Evolutionary conservation across 345 rosid genomes (phyloP), one percentile per base, ranked within the genome.

Genomic region (Pistacia atlantica): DNA sequence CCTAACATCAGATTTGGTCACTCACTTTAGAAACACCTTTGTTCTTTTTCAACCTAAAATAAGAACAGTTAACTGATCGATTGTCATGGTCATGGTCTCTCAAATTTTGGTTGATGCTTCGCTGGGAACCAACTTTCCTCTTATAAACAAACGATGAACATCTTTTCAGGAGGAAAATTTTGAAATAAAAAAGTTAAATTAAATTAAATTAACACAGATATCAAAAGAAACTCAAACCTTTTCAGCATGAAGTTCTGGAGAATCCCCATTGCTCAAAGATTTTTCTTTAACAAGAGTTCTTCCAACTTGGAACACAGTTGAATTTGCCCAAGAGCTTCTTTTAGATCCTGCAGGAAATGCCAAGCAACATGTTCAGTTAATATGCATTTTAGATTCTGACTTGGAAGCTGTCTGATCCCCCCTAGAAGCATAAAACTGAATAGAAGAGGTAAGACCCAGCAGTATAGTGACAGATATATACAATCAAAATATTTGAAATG

Each of bases 211-310:
- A n/a, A n/a, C n/a, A 75, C 28, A 28, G 55, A 28, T 56, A 37
- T 54, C 67, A 71, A 4, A 35, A 51, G 78, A 70, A 71, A 74
- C 78, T 55, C 67, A 71, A 38, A 92, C 99, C 97, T 90, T 95
- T 75, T 87, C 89, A 77, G 79, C 77, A 78, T 92, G 93, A 74
- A 71, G 48, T 81, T 90, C 83, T 61, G 80, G 85, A 84, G 95
- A 79, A 80, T 90, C 92, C 75, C 92, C 95, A 75, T 83, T 87
- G 72, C 80, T 76, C 73, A 88, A 73, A 82, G 88, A 85, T 79
- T 95, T 83, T 92, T 93, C 90, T 80, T 90, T 56, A 90, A 75
- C 45, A 96, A 86, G 38, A 96, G 88, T 65, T 79, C 78, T 82
- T 93, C 97, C 84, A 93, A 79, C 77, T 82, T 83, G 48, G 90